phyloP scores from a whole-genome alignment of 345 rosid genomes.

The Brassica cretica region DNA sequence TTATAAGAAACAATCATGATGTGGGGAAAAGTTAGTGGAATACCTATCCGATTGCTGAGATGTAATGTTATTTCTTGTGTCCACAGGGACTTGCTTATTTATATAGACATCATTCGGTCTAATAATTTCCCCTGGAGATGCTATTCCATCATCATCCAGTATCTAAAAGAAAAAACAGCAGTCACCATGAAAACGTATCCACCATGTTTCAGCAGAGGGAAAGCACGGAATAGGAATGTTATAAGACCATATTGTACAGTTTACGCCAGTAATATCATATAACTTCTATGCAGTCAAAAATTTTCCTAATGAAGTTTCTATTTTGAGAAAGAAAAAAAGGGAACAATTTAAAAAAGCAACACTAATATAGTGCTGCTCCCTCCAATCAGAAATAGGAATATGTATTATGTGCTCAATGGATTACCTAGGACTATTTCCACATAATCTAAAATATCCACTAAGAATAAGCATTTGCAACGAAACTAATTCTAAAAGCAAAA shows the following conservation, averaged over 20 bases:
- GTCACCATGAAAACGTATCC: slow-evolving; percentile 10
- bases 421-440: neutral
- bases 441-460: neutral
- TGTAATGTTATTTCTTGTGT: slow-evolving; percentile 39
- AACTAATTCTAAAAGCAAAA: neutral
- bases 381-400: neutral
- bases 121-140: slow-evolving; percentile 90
- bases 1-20: slow-evolving; percentile 17
- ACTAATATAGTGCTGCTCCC: neutral
- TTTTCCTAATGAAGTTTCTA: neutral
- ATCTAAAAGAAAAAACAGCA: slow-evolving; percentile 43
- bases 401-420: neutral
- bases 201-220: neutral
- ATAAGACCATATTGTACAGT: no score
- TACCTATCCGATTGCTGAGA: slow-evolving; percentile 57
- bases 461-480: neutral
- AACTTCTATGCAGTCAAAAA: no score
- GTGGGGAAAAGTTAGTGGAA: slow-evolving; percentile 15
- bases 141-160: slow-evolving; percentile 84
- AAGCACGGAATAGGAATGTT: no score
- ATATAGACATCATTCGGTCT: slow-evolving; percentile 61
- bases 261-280: no score
- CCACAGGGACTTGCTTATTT: slow-evolving; percentile 64
- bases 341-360: neutral
- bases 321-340: neutral